Conservation (phyloP, 805 yeast species). For the Teunomyces gatunensis region DNA sequence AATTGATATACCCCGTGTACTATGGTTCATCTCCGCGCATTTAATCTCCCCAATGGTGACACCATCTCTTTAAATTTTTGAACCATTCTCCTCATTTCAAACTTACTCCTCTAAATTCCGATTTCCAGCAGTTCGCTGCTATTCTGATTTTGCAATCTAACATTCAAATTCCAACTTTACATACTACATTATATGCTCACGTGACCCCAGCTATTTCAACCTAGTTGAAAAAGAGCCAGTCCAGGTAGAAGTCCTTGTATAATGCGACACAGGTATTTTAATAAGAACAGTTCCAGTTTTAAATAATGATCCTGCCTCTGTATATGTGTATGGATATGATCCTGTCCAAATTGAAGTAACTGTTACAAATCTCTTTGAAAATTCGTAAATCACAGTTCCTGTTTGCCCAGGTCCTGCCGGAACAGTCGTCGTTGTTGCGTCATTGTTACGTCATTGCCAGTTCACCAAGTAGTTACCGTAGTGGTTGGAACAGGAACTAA, state of each 20-base stretch:
- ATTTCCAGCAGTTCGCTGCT: no score
- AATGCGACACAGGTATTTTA: constrained; percentile 5
- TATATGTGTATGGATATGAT: constrained; percentile 4
- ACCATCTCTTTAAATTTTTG: no score
- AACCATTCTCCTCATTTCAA: no score
- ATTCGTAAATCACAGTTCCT: constrained; percentile 7
- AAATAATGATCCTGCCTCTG: constrained; percentile 5
- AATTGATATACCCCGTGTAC: no score
- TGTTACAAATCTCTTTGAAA: constrained; percentile 12
- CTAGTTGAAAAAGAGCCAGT: constrained; percentile 8
- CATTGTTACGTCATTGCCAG: no score
- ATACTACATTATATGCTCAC: no score
- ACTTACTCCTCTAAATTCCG: no score
- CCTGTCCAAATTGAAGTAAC: constrained; percentile 12
- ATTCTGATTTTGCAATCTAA: no score
- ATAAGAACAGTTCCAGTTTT: constrained; percentile 11
- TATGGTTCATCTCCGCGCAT: no score
- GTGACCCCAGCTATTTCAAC: background rate
- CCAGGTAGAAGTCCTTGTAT: constrained; percentile 11
- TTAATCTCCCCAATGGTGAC: no score
- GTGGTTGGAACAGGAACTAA: constrained; percentile 4
- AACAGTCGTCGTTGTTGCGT: constrained; percentile 5
- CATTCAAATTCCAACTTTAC: no score
- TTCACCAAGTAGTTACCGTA: no score
- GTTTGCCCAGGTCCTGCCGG: background rate